A percentile compares a stretch with the other conserved stretches of the same genome.
phyloP scores from a whole-genome alignment of 495 filamentous ascomycete species.

The Hyaloscypha bicolor region DNA sequence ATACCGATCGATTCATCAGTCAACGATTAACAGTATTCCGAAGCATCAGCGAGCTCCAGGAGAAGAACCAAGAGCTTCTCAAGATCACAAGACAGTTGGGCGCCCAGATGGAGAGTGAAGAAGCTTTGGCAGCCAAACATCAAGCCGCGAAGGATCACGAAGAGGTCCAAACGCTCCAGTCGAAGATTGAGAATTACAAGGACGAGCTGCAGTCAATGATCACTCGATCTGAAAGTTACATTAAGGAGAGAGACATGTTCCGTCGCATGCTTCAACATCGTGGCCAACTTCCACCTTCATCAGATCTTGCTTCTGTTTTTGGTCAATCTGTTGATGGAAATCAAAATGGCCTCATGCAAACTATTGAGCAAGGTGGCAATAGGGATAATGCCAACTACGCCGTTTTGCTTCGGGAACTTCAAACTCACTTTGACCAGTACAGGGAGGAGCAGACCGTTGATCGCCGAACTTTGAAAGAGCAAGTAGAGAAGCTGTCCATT shows the following conservation, averaged over 20 bases:
- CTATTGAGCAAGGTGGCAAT: constrained; percentile 47
- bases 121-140: constrained; percentile 69
- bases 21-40: constrained; percentile 81
- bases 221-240: constrained; percentile 84
- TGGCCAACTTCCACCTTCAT: constrained; percentile 61
- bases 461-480: constrained; percentile 78
- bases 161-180: constrained; percentile 69
- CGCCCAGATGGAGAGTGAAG: constrained; percentile 87
- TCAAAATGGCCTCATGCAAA: constrained; percentile 49
- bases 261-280: constrained; percentile 82
- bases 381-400: constrained; percentile 64
- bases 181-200: constrained; percentile 59
- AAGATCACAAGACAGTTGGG: constrained; percentile 80
- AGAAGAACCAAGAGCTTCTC: constrained; percentile 83
- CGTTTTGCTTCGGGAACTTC: constrained; percentile 77
- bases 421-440: constrained; percentile 87
- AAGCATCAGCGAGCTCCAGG: constrained; percentile 80
- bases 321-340: constrained; percentile 60
- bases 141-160: constrained; percentile 71
- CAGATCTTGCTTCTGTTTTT: constrained; percentile 65
- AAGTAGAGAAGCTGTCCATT: constrained; percentile 76
- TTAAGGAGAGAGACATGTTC: constrained; percentile 96
- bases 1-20: constrained; percentile 86
- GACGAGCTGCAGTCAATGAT: constrained; percentile 77
- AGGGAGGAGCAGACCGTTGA: constrained; percentile 81